Conservation (phyloP, 257 asterid genomes). For the Apocynum venetum region DNA sequence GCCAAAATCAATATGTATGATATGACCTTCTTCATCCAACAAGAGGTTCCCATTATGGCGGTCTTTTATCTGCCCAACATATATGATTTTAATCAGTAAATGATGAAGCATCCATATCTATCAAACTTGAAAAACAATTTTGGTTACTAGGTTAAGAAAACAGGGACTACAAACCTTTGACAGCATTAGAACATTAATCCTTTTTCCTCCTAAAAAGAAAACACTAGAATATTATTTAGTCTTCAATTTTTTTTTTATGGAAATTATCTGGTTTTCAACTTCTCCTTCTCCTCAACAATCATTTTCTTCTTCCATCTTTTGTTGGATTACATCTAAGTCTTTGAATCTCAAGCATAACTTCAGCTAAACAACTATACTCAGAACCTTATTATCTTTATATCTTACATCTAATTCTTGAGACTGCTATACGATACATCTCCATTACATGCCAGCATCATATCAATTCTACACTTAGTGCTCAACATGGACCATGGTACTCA, state of each 20-base stretch:
- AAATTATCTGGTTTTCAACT: not conserved
- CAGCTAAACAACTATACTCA: not conserved
- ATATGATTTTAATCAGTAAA: not conserved
- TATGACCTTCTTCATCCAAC: slow-evolving; percentile 99
- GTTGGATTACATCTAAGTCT: not conserved
- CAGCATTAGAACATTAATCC: not conserved
- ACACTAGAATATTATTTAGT: no score
- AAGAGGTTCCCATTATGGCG: slow-evolving; percentile 96
- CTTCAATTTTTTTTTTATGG: no score
- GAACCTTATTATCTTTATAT: not conserved
- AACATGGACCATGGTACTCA: not conserved
- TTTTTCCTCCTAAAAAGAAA: not conserved
- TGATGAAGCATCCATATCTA: not conserved
- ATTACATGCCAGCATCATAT: not conserved
- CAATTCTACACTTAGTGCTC: not conserved
- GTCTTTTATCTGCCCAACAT: slow-evolving; percentile 53
- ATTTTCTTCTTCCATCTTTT: not conserved
- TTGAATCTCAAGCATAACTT: not conserved
- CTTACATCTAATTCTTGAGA: not conserved
- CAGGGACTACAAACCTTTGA: not conserved
- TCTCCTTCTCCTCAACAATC: not conserved
- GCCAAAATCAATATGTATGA: slow-evolving; percentile 98
- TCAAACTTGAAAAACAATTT: not conserved
- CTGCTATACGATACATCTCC: not conserved
- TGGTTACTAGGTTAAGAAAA: not conserved